phyloP scores from a whole-genome alignment of 2,329 filamentous ascomycete species.

The Pestalotiopsis sp. region DNA sequence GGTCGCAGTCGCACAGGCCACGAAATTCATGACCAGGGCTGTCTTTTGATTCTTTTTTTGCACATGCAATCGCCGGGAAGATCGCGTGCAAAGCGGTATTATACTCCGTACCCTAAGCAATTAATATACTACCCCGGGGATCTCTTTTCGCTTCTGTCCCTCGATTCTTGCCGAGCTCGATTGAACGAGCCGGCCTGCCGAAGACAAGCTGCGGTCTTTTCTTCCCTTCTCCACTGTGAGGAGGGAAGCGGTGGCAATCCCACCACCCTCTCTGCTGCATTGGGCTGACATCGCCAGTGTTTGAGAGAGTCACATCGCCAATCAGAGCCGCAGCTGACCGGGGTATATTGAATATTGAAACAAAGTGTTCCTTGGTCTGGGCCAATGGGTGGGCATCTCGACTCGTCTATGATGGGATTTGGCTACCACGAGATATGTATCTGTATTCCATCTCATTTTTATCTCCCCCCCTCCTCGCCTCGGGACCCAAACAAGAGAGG shows the following conservation, averaged over 20 bases:
- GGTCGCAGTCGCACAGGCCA: neutral
- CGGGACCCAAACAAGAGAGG: neutral
- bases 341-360: constrained; percentile 7
- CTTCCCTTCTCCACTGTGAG: constrained; percentile 1
- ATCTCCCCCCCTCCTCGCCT: neutral
- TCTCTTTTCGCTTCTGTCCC: neutral
- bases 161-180: neutral
- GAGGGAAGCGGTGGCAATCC: neutral
- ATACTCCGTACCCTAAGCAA: neutral
- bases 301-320: constrained; percentile 11
- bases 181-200: neutral
- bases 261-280: neutral
- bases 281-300: constrained; percentile 14
- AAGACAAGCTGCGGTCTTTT: neutral
- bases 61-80: neutral
- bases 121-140: neutral
- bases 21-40: neutral
- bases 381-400: constrained; percentile 4
- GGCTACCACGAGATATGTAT: neutral
- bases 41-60: neutral
- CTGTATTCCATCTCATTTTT: neutral
- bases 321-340: constrained; percentile 9
- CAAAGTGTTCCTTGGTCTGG: neutral
- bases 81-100: neutral
- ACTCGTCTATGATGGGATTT: neutral